Percentiles rank a stretch among this genome's conserved stretches.
Evolutionary conservation across 805 yeast genomes (phyloP).

Genomic region (Debaryomyces prosopidis): DNA sequence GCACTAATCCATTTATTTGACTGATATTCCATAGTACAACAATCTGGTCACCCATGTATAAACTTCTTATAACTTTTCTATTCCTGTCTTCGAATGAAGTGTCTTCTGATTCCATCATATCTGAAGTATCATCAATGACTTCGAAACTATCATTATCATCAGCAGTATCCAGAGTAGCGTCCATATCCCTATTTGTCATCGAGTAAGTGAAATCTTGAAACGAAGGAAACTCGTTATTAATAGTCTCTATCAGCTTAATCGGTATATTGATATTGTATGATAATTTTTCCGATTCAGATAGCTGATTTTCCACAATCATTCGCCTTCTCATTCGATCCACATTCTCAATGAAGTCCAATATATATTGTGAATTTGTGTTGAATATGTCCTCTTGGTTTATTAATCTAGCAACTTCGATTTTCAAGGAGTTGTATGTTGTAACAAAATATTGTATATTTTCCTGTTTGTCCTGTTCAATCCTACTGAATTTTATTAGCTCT

Average conservation of each 20-base stretch:
- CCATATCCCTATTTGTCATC: slow-evolving; percentile 21
- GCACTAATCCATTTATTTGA: slow-evolving; percentile 72
- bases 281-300: slow-evolving; percentile 44
- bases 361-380: slow-evolving; percentile 32
- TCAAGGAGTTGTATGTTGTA: slow-evolving; percentile 48
- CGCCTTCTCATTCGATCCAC: slow-evolving; percentile 65
- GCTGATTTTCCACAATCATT: slow-evolving; percentile 53
- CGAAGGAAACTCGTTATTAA: slow-evolving; percentile 7
- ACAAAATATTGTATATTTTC: slow-evolving; percentile 57
- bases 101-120: slow-evolving; percentile 12
- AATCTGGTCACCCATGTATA: slow-evolving; percentile 70
- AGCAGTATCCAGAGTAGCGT: slow-evolving; percentile 19
- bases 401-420: slow-evolving; percentile 42
- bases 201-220: slow-evolving; percentile 20
- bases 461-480: slow-evolving; percentile 63
- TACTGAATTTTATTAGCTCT: slow-evolving; percentile 50
- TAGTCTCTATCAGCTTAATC: slow-evolving; percentile 14
- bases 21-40: slow-evolving; percentile 75
- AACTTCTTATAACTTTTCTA: slow-evolving; percentile 68
- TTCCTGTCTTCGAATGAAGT: slow-evolving; percentile 61
- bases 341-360: slow-evolving; percentile 70
- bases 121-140: slow-evolving; percentile 40
- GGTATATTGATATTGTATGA: slow-evolving; percentile 45
- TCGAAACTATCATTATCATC: slow-evolving; percentile 38
- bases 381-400: slow-evolving; percentile 11